Conservation (phyloP, 1,284 basidiomycete genomes). For the Rhodotorula sp. region DNA sequence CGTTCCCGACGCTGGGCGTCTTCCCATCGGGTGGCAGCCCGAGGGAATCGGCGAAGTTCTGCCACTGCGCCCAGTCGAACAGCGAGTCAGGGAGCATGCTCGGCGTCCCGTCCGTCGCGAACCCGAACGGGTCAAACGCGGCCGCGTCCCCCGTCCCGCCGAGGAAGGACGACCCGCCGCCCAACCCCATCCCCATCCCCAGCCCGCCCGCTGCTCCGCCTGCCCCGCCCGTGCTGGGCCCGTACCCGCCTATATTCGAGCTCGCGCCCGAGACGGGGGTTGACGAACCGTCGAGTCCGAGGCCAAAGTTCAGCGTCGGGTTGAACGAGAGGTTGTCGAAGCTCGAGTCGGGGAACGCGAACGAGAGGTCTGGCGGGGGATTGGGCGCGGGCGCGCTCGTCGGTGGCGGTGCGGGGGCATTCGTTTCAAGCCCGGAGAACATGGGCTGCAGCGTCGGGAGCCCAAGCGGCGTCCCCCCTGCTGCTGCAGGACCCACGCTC, state of each 20-base stretch:
- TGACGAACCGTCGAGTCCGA: not conserved
- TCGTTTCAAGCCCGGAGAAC: not conserved
- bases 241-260: not conserved
- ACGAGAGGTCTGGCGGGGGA: slow-evolving; percentile 24
- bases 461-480: not conserved
- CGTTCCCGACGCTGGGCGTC: not conserved
- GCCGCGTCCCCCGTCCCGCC: not conserved
- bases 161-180: not conserved
- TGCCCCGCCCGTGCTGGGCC: not conserved
- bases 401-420: not conserved
- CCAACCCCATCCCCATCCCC: not conserved
- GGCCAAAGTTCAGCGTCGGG: slow-evolving; percentile 28
- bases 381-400: slow-evolving; percentile 4
- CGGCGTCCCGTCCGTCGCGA: slow-evolving; percentile 28
- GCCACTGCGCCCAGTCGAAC: slow-evolving; percentile 19
- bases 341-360: slow-evolving; percentile 25
- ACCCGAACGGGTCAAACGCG: slow-evolving; percentile 33
- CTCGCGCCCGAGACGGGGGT: not conserved
- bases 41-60: slow-evolving; percentile 18
- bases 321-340: slow-evolving; percentile 38
- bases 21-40: not conserved
- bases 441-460: not conserved
- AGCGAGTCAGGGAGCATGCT: slow-evolving; percentile 23
- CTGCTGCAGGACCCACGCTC: not conserved
- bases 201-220: not conserved